These are phyloP conservation scores for Pholiota adiposa DNA, from an alignment of 1,284 basidiomycete species.

Conservation along the genomic window DNA sequence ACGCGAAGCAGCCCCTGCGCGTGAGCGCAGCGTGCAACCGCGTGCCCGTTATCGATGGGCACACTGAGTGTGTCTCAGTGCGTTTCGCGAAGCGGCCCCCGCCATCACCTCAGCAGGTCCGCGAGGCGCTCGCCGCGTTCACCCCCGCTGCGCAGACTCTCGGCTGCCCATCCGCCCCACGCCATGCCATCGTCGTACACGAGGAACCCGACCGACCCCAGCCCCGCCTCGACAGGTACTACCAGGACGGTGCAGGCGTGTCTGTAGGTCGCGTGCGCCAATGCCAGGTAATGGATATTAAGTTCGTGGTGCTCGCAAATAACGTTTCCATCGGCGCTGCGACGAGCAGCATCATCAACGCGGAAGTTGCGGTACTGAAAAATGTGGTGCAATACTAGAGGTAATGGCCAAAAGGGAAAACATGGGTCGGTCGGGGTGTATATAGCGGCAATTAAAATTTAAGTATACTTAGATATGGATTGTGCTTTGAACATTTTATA, in stretches of 20 bases:
- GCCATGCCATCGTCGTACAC: slow-evolving; percentile 89
- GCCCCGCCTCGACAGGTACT: slow-evolving; percentile 90
- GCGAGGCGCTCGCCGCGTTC: slow-evolving; percentile 79
- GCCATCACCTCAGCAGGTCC: slow-evolving; percentile 88
- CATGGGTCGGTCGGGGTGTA: background rate
- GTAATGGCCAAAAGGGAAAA: background rate
- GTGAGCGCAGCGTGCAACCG: slow-evolving; percentile 93
- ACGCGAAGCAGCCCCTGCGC: slow-evolving; percentile 76
- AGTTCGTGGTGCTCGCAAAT: slow-evolving; percentile 94
- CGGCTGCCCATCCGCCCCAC: slow-evolving; percentile 86
- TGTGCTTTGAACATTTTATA: background rate
- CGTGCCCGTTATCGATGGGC: slow-evolving; percentile 93
- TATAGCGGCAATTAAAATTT: background rate
- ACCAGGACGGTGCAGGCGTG: slow-evolving; percentile 92
- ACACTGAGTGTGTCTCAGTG: slow-evolving; percentile 88
- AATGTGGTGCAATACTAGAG: slow-evolving; percentile 51
- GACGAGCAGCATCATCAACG: slow-evolving; percentile 97
- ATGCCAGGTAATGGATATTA: slow-evolving; percentile 92
- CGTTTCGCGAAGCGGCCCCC: slow-evolving; percentile 83
- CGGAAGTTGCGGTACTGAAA: slow-evolving; percentile 90
- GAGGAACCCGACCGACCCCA: slow-evolving; percentile 95
- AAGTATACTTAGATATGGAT: background rate
- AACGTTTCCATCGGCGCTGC: slow-evolving; percentile 98
- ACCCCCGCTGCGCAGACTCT: slow-evolving; percentile 82
- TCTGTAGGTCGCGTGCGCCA: slow-evolving; percentile 91